A percentile compares a stretch with the other conserved stretches of the same genome.
Evolutionary conservation across 2,329 filamentous ascomycete species (phyloP).

Genomic region (Sporothrix brunneoviolacea): DNA sequence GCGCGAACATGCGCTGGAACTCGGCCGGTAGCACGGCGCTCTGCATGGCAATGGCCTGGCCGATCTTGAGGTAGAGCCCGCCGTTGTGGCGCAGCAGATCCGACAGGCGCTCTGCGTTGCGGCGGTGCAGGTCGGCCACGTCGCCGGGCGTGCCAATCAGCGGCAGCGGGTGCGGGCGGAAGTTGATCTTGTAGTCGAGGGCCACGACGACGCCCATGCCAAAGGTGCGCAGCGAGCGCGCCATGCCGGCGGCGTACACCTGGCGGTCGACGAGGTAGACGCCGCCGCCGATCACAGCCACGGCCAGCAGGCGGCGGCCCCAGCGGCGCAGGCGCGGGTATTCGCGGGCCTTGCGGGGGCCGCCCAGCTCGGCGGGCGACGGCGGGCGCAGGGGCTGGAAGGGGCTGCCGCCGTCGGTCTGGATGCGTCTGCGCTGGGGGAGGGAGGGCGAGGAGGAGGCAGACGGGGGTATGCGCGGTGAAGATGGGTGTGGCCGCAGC

Average conservation of each 20-base stretch:
- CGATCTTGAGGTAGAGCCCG: slow-evolving; percentile 93
- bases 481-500: background rate
- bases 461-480: background rate
- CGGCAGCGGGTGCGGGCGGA: slow-evolving; percentile 66
- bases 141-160: slow-evolving; percentile 41
- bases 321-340: slow-evolving; percentile 67
- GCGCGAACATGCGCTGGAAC: slow-evolving; percentile 91
- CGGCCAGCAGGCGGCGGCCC: slow-evolving; percentile 63
- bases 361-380: slow-evolving; percentile 70
- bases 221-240: slow-evolving; percentile 76
- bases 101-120: slow-evolving; percentile 78
- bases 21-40: slow-evolving; percentile 86
- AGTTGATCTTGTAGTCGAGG: slow-evolving; percentile 94
- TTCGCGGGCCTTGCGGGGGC: slow-evolving; percentile 61
- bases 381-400: slow-evolving; percentile 68
- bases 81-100: slow-evolving; percentile 79
- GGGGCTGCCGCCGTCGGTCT: slow-evolving; percentile 24
- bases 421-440: background rate
- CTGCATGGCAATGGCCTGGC: slow-evolving; percentile 98
- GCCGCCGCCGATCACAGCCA: slow-evolving; percentile 52
- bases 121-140: slow-evolving; percentile 70
- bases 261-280: slow-evolving; percentile 65
- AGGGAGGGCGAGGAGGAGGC: background rate
- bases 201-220: slow-evolving; percentile 71
- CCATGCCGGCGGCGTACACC: slow-evolving; percentile 72